Conservation (phyloP, 495 filamentous ascomycete species). For the Bryoglossum gracile region DNA sequence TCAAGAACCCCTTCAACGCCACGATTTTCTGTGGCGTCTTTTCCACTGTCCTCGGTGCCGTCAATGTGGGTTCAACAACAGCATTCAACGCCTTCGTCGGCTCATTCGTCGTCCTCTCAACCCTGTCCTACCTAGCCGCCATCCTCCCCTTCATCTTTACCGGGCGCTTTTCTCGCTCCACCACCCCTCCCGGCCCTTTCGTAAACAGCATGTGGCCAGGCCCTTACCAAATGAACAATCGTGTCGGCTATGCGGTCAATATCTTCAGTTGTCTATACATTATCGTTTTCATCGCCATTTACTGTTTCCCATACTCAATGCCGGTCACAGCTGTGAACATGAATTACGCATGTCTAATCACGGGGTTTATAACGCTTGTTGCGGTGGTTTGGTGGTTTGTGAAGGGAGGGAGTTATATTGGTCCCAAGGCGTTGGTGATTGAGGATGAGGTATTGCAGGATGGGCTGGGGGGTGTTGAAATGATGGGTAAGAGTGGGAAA, state of each 20-base stretch:
- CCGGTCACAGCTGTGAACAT: constrained; percentile 44
- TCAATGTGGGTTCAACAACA: constrained; percentile 56
- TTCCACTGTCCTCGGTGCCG: constrained; percentile 52
- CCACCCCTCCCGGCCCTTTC: constrained; percentile 7
- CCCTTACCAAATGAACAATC: constrained; percentile 50
- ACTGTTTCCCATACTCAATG: constrained; percentile 53
- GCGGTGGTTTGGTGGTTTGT: constrained; percentile 15
- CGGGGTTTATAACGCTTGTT: constrained; percentile 11
- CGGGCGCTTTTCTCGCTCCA: constrained; percentile 29
- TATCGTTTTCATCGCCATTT: constrained; percentile 55
- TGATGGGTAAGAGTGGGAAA: no score
- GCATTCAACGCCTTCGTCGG: constrained; percentile 64
- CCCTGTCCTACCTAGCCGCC: constrained; percentile 56
- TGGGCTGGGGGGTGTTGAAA: no score
- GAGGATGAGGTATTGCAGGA: constrained; percentile 1
- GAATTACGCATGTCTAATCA: constrained; percentile 39
- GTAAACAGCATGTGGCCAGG: constrained; percentile 33
- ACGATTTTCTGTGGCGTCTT: constrained; percentile 47
- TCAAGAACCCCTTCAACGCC: constrained; percentile 53
- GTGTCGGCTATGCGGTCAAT: constrained; percentile 48
- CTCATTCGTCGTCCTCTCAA: constrained; percentile 56
- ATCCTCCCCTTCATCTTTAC: constrained; percentile 60
- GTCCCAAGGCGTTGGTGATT: constrained; percentile 9
- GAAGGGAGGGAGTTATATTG: constrained; percentile 15
- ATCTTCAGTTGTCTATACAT: constrained; percentile 51